A percentile compares a stretch with the other conserved stretches of the same genome.
Conservation (phyloP, 225 moss, liverwort and hornwort species). For the Takakia lepidozioides region DNA sequence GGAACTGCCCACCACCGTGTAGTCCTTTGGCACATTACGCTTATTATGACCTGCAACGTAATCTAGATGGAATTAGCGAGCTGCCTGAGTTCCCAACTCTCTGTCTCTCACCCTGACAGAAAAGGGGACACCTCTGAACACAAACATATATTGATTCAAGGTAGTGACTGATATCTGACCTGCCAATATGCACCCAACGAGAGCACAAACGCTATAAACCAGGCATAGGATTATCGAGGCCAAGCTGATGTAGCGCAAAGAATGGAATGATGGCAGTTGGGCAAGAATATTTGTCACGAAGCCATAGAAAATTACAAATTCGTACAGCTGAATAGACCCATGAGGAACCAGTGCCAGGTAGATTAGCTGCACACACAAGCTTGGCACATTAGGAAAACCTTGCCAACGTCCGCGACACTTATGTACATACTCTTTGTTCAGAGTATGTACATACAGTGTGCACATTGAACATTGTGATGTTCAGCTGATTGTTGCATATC, state of each 20-base stretch:
- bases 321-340: slow-evolving; percentile 33
- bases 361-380: slow-evolving; percentile 51
- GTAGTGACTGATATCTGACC: slow-evolving; percentile 6
- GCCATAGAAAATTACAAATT: slow-evolving; percentile 31
- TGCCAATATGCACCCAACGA: slow-evolving; percentile 42
- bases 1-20: slow-evolving; percentile 34
- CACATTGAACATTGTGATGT: too few species aligned
- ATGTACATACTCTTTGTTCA: too few species aligned
- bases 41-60: slow-evolving; percentile 28
- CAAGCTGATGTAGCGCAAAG: slow-evolving; percentile 43
- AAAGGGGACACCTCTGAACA: too few species aligned
- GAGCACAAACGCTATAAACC: slow-evolving; percentile 41
- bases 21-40: slow-evolving; percentile 24
- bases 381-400: too few species aligned
- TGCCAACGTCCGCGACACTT: too few species aligned
- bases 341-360: slow-evolving; percentile 38
- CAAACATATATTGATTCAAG: too few species aligned
- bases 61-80: too few species aligned
- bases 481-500: too few species aligned
- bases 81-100: too few species aligned
- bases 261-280: slow-evolving; percentile 56
- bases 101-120: too few species aligned
- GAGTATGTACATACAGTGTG: too few species aligned
- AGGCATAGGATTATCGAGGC: slow-evolving; percentile 40
- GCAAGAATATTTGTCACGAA: slow-evolving; percentile 37